phyloP scores from a whole-genome alignment of 2,329 filamentous ascomycete genomes.

The Zymoseptoria brevis region DNA sequence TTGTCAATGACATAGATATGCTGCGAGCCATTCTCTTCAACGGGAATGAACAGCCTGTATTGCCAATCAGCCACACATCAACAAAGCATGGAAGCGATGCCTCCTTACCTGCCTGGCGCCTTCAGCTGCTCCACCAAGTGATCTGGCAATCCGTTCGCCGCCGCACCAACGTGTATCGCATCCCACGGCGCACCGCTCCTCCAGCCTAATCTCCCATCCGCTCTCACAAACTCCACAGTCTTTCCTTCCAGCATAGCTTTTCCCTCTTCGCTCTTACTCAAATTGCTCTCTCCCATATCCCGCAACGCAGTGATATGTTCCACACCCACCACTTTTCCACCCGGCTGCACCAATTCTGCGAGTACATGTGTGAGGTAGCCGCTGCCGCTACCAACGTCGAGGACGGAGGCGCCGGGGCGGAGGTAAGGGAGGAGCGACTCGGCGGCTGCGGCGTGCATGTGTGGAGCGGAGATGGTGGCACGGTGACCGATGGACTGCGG shows the following conservation, averaged over 20 bases:
- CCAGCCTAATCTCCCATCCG: constrained; percentile 51
- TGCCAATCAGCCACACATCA: constrained; percentile 6
- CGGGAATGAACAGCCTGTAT: constrained; percentile 64
- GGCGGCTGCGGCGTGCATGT: constrained; percentile 62
- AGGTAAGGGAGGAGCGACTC: constrained; percentile 55
- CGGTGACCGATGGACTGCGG: constrained; percentile 60
- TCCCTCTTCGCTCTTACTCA: constrained; percentile 37
- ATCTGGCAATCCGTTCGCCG: constrained; percentile 64
- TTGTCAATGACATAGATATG: constrained; percentile 70
- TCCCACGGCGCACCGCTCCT: constrained; percentile 58
- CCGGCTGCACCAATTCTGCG: constrained; percentile 61
- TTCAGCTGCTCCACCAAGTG: constrained; percentile 69
- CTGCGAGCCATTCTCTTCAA: constrained; percentile 50
- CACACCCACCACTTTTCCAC: constrained; percentile 39
- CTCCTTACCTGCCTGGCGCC: constrained; percentile 56
- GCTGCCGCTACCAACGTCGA: constrained; percentile 43
- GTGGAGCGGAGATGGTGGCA: constrained; percentile 65
- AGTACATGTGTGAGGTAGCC: constrained; percentile 82
- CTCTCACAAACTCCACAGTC: constrained; percentile 62
- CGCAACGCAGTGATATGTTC: constrained; percentile 44
- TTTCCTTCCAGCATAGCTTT: constrained; percentile 55
- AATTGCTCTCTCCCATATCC: constrained; percentile 35
- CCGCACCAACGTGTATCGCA: constrained; percentile 91
- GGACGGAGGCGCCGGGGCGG: constrained; percentile 41
- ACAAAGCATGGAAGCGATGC: background rate